These are phyloP conservation scores for Leucocoprinus leucothites DNA, from an alignment of 768 basidiomycete species.

Conservation along the genomic window DNA sequence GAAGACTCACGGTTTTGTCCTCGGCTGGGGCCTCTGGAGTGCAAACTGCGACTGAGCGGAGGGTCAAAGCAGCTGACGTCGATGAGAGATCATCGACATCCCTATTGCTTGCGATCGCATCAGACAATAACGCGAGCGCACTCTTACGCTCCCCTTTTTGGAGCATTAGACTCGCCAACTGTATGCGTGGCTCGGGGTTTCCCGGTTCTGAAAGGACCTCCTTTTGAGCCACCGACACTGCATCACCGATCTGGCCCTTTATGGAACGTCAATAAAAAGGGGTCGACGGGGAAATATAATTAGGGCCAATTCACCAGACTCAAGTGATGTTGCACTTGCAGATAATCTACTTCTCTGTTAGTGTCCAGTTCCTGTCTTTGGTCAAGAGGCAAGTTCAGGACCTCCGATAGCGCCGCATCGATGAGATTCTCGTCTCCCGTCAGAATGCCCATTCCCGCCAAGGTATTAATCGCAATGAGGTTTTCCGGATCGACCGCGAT, in stretches of 20 bases:
- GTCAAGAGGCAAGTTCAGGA: slow-evolving; percentile 66
- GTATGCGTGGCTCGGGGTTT: slow-evolving; percentile 41
- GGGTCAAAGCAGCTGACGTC: slow-evolving; percentile 38
- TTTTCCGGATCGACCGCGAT: slow-evolving; percentile 78
- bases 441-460: slow-evolving; percentile 89
- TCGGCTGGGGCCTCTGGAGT: slow-evolving; percentile 17
- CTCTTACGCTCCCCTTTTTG: slow-evolving; percentile 39
- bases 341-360: slow-evolving; percentile 61
- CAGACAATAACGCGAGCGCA: slow-evolving; percentile 46
- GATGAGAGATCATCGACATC: slow-evolving; percentile 29
- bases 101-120: slow-evolving; percentile 15
- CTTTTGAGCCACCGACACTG: slow-evolving; percentile 52
- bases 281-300: neutral
- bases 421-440: slow-evolving; percentile 75
- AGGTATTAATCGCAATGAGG: slow-evolving; percentile 72
- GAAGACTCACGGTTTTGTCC: slow-evolving; percentile 28
- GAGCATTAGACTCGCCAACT: slow-evolving; percentile 54
- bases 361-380: slow-evolving; percentile 67
- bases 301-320: slow-evolving; percentile 50
- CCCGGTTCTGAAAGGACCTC: slow-evolving; percentile 58
- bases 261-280: slow-evolving; percentile 1
- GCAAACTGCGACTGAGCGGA: slow-evolving; percentile 46
- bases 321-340: slow-evolving; percentile 71
- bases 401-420: slow-evolving; percentile 84
- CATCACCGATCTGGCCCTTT: slow-evolving; percentile 48